phyloP scores from a whole-genome alignment of 106 monocot genomes.

The Xerophyta viscosa region DNA sequence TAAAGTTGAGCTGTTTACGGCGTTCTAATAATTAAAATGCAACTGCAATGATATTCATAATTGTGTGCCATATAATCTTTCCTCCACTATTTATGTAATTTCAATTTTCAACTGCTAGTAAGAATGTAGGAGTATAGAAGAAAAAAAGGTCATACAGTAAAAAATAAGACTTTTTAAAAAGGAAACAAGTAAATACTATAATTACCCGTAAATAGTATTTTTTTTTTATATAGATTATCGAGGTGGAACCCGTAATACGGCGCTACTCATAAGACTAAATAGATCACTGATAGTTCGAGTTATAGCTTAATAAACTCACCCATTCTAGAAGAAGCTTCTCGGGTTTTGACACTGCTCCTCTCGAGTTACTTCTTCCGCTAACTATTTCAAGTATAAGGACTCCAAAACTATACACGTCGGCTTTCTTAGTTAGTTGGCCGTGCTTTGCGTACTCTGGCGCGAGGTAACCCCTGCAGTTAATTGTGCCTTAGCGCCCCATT shows the following conservation, averaged over 20 bases:
- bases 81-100: no score
- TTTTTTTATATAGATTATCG: no score
- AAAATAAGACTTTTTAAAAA: not conserved
- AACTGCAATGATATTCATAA: no score
- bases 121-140: no score
- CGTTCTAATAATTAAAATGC: no score
- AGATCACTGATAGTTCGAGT: no score
- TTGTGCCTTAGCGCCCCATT: not conserved
- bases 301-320: constrained; percentile 42
- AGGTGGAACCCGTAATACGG: no score
- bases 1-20: no score
- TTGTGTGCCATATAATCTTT: no score
- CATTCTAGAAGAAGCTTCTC: constrained; percentile 56
- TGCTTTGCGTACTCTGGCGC: constrained; percentile 80
- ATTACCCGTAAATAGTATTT: not conserved
- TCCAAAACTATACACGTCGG: constrained; percentile 82
- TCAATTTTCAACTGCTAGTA: no score
- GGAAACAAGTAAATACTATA: not conserved
- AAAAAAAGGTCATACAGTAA: no score
- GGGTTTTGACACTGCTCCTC: constrained; percentile 9
- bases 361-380: constrained; percentile 59
- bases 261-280: no score
- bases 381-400: constrained; percentile 70
- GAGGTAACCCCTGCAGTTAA: constrained; percentile 57
- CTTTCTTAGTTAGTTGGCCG: constrained; percentile 79